phyloP scores from a whole-genome alignment of 2,329 filamentous ascomycete genomes.

The Trichoderma sp. region DNA sequence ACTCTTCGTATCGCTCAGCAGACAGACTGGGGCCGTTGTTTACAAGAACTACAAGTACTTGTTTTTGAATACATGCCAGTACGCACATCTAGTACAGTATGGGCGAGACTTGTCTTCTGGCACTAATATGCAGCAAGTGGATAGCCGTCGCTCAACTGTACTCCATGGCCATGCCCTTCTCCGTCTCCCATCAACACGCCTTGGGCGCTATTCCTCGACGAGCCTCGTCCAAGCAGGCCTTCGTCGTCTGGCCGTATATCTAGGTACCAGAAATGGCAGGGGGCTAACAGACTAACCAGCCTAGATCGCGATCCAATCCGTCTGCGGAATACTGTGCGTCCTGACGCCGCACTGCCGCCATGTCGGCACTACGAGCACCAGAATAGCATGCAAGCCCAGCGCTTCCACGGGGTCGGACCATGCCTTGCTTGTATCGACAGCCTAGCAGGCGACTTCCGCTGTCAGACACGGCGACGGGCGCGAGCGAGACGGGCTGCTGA shows the following conservation, averaged over 20 bases:
- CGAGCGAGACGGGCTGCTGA: constrained; percentile 1
- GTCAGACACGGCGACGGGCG: constrained; percentile 7
- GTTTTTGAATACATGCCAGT: not conserved
- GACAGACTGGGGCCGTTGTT: not conserved
- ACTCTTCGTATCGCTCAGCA: not conserved
- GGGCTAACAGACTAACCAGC: not conserved
- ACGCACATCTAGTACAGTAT: not conserved
- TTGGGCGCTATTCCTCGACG: not conserved
- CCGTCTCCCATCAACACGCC: not conserved
- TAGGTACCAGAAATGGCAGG: constrained; percentile 1
- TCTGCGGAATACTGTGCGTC: constrained; percentile 16
- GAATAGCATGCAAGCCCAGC: not conserved
- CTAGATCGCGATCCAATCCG: constrained; percentile 20
- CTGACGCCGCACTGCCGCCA: not conserved
- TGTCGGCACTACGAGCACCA: constrained; percentile 7
- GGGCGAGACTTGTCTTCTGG: not conserved
- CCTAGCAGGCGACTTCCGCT: constrained; percentile 15
- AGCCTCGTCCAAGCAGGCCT: not conserved
- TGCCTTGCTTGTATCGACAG: not conserved
- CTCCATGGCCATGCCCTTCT: not conserved
- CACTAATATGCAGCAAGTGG: constrained; percentile 3
- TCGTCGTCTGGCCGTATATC: not conserved
- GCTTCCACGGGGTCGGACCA: not conserved
- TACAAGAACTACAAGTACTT: not conserved
- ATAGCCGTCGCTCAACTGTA: not conserved